Percentiles rank a stretch among this genome's conserved stretches.
Evolutionary conservation across 805 yeast genomes (phyloP).

Genomic region (Hanseniaspora thailandica): DNA sequence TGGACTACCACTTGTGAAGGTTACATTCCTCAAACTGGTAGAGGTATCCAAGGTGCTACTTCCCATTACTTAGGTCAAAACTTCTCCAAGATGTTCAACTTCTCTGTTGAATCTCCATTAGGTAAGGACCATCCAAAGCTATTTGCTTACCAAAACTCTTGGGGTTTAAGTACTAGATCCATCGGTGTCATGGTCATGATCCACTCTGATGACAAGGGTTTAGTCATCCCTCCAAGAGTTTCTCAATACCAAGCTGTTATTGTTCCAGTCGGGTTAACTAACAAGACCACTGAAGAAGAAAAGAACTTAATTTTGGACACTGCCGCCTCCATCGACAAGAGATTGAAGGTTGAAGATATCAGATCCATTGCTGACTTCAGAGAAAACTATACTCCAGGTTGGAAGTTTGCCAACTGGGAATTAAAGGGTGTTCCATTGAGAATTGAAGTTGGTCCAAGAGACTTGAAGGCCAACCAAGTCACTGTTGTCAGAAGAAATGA

Average conservation of each 20-base stretch:
- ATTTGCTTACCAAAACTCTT: conserved; percentile 89
- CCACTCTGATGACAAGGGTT: conserved; percentile 96
- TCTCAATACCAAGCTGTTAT: conserved; percentile 86
- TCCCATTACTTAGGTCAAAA: conserved; percentile 96
- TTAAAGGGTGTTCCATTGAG: conserved; percentile 91
- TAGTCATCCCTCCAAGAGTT: conserved; percentile 94
- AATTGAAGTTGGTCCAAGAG: conserved; percentile 94
- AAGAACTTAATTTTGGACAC: conserved; percentile 58
- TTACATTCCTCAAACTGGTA: conserved; percentile 93
- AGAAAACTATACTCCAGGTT: conserved; percentile 92
- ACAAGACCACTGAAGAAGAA: conserved; percentile 67
- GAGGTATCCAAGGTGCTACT: conserved; percentile 99
- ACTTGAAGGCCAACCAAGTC: conserved; percentile 65
- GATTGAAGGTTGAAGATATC: conserved; percentile 49
- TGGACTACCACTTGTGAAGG: conserved; percentile 96
- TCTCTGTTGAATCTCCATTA: conserved; percentile 88
- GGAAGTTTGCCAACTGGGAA: conserved; percentile 97
- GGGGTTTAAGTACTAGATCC: conserved; percentile 98
- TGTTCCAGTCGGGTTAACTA: conserved; percentile 89
- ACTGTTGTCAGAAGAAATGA: conserved; percentile 89
- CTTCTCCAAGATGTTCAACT: conserved; percentile 96
- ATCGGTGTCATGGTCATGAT: conserved; percentile 99
- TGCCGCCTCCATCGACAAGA: conserved; percentile 55
- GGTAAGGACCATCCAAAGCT: conserved; percentile 79
- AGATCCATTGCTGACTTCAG: conserved; percentile 80